Base-by-base conservation (phyloP, 805 yeast species). In the Komagataella phaffii region DNA sequence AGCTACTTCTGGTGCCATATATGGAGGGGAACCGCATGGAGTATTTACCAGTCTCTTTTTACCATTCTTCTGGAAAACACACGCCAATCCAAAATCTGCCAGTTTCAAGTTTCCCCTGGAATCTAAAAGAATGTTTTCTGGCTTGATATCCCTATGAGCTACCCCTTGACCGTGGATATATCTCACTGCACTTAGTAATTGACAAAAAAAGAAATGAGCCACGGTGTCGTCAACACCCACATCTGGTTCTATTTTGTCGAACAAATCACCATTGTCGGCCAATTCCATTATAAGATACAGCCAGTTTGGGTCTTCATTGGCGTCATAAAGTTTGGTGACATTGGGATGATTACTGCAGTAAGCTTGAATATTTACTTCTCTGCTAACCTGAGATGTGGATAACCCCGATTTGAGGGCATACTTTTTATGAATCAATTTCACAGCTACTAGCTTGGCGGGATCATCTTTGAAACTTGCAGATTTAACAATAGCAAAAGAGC, bases 71-170 rank as follows among this genome's bases (percentile, higher is more conserved):
- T 75, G 74, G 58, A 74, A 83, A 7, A 80, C 78, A 30, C 81
- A 74, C 0, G 90, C 88, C 14, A 85, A 65, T 0, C 93, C 93
- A 65, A 85, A 85, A 64, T 85, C 93, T 0, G 88, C 81, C n/a
- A 85, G 64, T 57, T 84, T 83, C 59, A 85, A 62, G 60, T 84
- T 83, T 2, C 90, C 89, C 30, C 70, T 63, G 21, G 68, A 67
- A 60, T 83, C 88, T 14, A 85, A 64, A 24, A 85, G 67, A 7
- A 86, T 72, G 57, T 82, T 82, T 57, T 83, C 88, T 0, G 88
- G 88, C 56, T 82, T 82, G 50, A 83, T 74, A 60, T 82, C 85
- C 50, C 88, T 63, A 60, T 80, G 86, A 2, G 85, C 83, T 40
- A 82, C 80, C 8, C 88, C 88, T 48, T 73, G 70, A 12, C 69